Percentiles rank a stretch among this genome's conserved stretches.
Conservation (phyloP, 768 basidiomycete species). For the Symmetrospora coprosmae region DNA sequence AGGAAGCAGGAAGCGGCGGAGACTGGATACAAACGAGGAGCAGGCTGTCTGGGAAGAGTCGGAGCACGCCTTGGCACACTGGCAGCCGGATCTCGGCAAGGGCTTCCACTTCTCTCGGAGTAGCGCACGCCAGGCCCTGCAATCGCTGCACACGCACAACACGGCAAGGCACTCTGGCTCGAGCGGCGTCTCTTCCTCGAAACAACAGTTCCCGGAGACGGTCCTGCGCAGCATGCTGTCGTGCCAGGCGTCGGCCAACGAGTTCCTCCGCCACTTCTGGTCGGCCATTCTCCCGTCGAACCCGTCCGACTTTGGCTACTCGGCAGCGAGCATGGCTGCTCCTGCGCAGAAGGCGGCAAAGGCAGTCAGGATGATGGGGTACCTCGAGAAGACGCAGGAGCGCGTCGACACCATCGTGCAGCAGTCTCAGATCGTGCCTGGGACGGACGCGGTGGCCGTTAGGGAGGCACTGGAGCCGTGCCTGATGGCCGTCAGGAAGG, state of each 20-base stretch:
- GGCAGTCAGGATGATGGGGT: conserved; percentile 73
- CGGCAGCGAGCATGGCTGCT: conserved; percentile 39
- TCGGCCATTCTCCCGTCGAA: conserved; percentile 45
- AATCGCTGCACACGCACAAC: neutral
- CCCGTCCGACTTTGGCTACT: conserved; percentile 17
- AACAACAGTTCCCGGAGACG: conserved; percentile 34
- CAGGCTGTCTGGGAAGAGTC: neutral
- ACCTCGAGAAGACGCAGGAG: conserved; percentile 61
- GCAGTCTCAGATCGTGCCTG: conserved; percentile 47
- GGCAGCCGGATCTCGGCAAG: conserved; percentile 13
- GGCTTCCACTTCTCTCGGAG: neutral
- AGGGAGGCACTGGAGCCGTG: conserved; percentile 9
- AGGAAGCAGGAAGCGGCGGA: neutral
- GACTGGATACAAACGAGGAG: neutral
- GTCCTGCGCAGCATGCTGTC: conserved; percentile 43
- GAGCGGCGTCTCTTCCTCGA: conserved; percentile 63
- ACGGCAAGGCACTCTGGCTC: conserved; percentile 50
- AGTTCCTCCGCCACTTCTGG: conserved; percentile 95
- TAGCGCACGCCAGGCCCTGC: neutral
- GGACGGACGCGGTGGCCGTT: conserved; percentile 44
- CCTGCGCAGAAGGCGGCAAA: conserved; percentile 60
- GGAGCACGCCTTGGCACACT: neutral
- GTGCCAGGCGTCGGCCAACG: conserved; percentile 83
- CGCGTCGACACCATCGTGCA: conserved; percentile 67
- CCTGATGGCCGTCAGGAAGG: conserved; percentile 5